These are phyloP conservation scores for Mariannaea sp. DNA, from an alignment of 2,329 filamentous ascomycete genomes.

Conservation along the genomic window DNA sequence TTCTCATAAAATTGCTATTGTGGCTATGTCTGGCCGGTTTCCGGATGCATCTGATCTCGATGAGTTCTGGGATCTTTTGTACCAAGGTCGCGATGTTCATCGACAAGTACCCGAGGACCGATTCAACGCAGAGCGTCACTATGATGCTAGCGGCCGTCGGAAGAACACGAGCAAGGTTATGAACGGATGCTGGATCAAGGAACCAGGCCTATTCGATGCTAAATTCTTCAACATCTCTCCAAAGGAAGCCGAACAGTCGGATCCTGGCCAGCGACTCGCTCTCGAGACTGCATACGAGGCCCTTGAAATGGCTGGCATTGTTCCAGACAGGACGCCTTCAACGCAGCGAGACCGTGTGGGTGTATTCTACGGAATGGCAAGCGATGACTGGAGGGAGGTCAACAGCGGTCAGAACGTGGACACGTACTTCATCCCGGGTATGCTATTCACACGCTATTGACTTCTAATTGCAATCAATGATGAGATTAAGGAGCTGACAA, in stretches of 20 bases:
- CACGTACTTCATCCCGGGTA: constrained; percentile 58
- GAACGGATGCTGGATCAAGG: constrained; percentile 56
- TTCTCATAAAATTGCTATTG: constrained; percentile 58
- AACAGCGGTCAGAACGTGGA: constrained; percentile 70
- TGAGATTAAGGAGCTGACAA: too few species aligned
- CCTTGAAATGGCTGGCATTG: constrained; percentile 67
- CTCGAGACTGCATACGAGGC: constrained; percentile 70
- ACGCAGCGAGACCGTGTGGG: constrained; percentile 62
- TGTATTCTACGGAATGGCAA: constrained; percentile 76
- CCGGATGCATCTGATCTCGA: constrained; percentile 60
- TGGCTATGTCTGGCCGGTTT: constrained; percentile 67
- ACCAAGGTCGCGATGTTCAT: constrained; percentile 67
- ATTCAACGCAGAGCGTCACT: too few species aligned
- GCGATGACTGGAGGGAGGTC: constrained; percentile 78
- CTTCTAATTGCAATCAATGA: too few species aligned
- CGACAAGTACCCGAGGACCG: constrained; percentile 46
- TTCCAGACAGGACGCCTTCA: constrained; percentile 64
- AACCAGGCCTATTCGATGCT: constrained; percentile 69
- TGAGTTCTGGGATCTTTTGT: constrained; percentile 66
- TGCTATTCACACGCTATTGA: too few species aligned
- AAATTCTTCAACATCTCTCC: constrained; percentile 75
- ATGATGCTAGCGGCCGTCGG: constrained; percentile 62
- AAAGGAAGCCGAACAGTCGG: constrained; percentile 46
- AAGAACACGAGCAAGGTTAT: constrained; percentile 59
- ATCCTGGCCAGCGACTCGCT: constrained; percentile 68